Percentiles rank a stretch among this genome's conserved stretches.
These are phyloP conservation scores for Hortiboletus rubellus DNA, from an alignment of 1,284 basidiomycete genomes.

Conservation along the genomic window DNA sequence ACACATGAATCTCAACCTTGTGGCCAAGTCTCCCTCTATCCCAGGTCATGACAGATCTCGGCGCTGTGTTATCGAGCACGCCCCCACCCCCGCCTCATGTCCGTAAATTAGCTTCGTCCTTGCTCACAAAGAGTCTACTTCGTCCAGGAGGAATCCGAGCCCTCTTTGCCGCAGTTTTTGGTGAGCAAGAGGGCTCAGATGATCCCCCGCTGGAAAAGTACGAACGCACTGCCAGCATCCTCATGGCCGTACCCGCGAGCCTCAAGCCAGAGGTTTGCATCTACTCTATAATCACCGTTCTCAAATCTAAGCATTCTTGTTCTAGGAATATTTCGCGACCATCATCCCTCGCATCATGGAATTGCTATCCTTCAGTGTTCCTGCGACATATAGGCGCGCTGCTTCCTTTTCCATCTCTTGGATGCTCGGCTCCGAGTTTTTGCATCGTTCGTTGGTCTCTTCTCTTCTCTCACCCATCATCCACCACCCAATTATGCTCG, in stretches of 20 bases:
- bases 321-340: constrained; percentile 59
- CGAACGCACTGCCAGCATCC: constrained; percentile 59
- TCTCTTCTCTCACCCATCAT: constrained; percentile 44
- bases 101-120: constrained; percentile 54
- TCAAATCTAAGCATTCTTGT: constrained; percentile 1
- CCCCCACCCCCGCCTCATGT: constrained; percentile 49
- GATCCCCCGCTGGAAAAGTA: constrained; percentile 62
- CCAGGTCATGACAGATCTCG: constrained; percentile 64
- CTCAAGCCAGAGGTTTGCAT: constrained; percentile 52
- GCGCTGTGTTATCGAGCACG: constrained; percentile 50
- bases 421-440: constrained; percentile 46
- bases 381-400: constrained; percentile 55
- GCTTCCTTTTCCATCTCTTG: constrained; percentile 69
- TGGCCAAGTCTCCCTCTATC: constrained; percentile 56
- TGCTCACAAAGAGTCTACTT: constrained; percentile 66
- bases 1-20: constrained; percentile 15
- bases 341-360: constrained; percentile 56
- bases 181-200: constrained; percentile 52
- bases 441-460: constrained; percentile 37
- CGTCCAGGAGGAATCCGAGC: constrained; percentile 68
- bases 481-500: constrained; percentile 44
- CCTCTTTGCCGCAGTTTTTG: constrained; percentile 64
- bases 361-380: constrained; percentile 43
- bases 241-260: constrained; percentile 56
- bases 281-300: background rate